Evolutionary conservation across 2,329 filamentous ascomycete genomes (phyloP).

Genomic region (Aureobasidium lini): DNA sequence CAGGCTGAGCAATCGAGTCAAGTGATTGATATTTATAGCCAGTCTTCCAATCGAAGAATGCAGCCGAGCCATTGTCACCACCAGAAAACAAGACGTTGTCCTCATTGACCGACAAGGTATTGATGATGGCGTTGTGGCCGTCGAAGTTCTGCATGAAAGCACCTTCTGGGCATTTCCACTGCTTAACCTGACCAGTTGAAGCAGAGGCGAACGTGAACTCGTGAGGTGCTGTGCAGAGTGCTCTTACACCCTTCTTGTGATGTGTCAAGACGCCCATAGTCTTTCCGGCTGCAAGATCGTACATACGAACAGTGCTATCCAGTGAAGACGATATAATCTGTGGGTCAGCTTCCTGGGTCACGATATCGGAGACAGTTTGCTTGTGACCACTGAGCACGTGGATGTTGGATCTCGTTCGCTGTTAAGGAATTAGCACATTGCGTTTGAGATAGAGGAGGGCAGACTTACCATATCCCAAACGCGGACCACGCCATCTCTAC

Average conservation of each 20-base stretch:
- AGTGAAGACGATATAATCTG: conserved; percentile 92
- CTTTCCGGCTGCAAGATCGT: conserved; percentile 95
- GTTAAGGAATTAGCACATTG: not conserved
- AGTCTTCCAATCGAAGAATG: conserved; percentile 98
- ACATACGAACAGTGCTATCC: conserved; percentile 83
- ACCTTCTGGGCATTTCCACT: conserved; percentile 98
- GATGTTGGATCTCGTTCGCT: conserved; percentile 81
- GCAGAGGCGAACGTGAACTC: conserved; percentile 96
- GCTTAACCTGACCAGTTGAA: conserved; percentile 90
- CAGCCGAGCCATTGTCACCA: conserved; percentile 91
- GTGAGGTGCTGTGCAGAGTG: conserved; percentile 73
- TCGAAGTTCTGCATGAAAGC: conserved; percentile 99
- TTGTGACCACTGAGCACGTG: conserved; percentile 90
- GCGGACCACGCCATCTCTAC: conserved; percentile 84
- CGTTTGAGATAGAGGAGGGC: not conserved
- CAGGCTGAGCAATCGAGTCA: conserved; percentile 88
- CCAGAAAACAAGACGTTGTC: conserved; percentile 94
- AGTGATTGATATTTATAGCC: conserved; percentile 84
- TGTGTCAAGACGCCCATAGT: conserved; percentile 93
- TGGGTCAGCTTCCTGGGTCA: conserved; percentile 92
- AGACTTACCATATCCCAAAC: conserved; percentile 80
- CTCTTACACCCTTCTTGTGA: conserved; percentile 94
- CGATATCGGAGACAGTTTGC: conserved; percentile 77
- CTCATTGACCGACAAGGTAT: conserved; percentile 85
- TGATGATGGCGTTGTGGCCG: conserved; percentile 93